Evolutionary conservation across 2,329 filamentous ascomycete species (phyloP).

Genomic region (Xylariales sp.): DNA sequence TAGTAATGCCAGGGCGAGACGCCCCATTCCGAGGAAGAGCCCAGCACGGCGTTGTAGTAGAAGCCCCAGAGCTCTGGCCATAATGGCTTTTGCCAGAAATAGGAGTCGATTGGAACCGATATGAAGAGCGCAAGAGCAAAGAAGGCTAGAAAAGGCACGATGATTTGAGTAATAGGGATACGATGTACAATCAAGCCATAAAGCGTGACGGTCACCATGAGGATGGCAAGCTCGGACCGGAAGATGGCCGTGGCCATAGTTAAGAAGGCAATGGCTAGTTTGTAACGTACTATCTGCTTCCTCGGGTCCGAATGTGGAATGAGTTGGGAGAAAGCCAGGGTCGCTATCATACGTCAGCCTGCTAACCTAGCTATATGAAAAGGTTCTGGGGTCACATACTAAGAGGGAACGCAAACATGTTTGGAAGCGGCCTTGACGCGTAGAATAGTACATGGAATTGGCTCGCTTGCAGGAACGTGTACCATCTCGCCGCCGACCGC

Average conservation of each 20-base stretch:
- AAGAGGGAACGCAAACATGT: conserved; percentile 93
- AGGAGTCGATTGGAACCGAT: conserved; percentile 85
- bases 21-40: conserved; percentile 88
- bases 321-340: conserved; percentile 67
- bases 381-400: conserved; percentile 65
- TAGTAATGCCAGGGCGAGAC: conserved; percentile 89
- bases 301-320: conserved; percentile 53
- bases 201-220: conserved; percentile 75
- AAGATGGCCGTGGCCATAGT: conserved; percentile 87
- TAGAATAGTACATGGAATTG: conserved; percentile 97
- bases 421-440: conserved; percentile 88
- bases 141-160: conserved; percentile 74
- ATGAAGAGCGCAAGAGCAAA: conserved; percentile 73
- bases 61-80: conserved; percentile 95
- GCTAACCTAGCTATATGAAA: background rate
- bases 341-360: conserved; percentile 61
- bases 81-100: conserved; percentile 88
- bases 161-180: conserved; percentile 55
- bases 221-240: conserved; percentile 86
- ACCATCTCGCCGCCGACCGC: conserved; percentile 78
- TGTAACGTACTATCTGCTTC: conserved; percentile 59
- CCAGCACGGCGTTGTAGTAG: conserved; percentile 88
- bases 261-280: conserved; percentile 77
- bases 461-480: conserved; percentile 77
- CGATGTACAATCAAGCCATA: conserved; percentile 65